Evolutionary conservation across 169 alveolate genomes (phyloP).

Genomic region (Cryptosporidium canis): DNA sequence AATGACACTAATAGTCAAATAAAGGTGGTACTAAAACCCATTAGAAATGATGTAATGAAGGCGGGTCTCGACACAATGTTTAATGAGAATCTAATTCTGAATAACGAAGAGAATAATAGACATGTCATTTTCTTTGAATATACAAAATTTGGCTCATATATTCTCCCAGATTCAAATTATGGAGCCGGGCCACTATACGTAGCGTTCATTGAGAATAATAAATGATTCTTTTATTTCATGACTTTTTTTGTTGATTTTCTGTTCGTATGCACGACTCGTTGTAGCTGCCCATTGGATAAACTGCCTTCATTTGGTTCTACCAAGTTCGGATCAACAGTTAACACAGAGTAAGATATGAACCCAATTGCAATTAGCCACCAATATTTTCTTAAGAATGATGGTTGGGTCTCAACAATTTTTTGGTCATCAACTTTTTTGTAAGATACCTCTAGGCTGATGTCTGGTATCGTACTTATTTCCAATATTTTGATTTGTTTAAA

Average conservation of each 20-base stretch:
- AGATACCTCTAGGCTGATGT: neutral
- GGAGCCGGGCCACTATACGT: conserved; percentile 64
- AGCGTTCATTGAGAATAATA: conserved; percentile 20
- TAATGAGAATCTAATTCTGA: neutral
- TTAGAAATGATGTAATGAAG: neutral
- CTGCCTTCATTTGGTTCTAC: conserved; percentile 7
- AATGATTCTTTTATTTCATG: neutral
- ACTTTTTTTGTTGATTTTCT: neutral
- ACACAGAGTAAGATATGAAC: conserved; percentile 15
- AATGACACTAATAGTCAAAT: neutral
- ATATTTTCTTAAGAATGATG: conserved; percentile 32
- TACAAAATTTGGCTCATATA: conserved; percentile 56
- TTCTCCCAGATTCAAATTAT: conserved; percentile 49
- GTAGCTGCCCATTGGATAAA: neutral
- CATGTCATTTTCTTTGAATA: conserved; percentile 4
- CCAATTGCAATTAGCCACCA: conserved; percentile 66
- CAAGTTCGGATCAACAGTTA: conserved; percentile 12
- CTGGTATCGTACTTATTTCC: neutral
- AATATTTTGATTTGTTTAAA: neutral
- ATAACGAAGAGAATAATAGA: neutral
- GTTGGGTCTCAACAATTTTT: neutral
- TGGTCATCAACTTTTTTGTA: neutral
- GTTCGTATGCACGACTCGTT: neutral
- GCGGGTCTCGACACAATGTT: neutral
- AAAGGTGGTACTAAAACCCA: neutral